Percentiles rank a stretch among this genome's conserved stretches.
Evolutionary conservation across 2,329 filamentous ascomycete genomes (phyloP).

Genomic region (Aspergillus versicolor): DNA sequence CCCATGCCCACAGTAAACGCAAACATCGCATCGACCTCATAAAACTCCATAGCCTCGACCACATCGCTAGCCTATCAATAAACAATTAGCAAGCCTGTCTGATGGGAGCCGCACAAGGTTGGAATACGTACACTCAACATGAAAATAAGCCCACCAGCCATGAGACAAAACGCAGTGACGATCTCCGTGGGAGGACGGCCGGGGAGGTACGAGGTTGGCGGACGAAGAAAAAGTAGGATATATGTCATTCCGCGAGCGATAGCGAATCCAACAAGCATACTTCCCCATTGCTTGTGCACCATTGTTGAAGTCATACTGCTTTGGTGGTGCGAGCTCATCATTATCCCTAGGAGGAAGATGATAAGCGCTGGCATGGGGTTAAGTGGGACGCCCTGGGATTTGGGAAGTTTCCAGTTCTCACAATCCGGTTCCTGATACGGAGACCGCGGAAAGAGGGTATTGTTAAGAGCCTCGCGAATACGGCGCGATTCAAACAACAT

Average conservation of each 20-base stretch:
- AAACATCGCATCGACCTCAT: conserved; percentile 85
- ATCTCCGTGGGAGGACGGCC: conserved; percentile 87
- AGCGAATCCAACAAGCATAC: conserved; percentile 76
- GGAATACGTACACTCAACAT: conserved; percentile 73
- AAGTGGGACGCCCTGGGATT: conserved; percentile 70
- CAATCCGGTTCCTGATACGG: conserved; percentile 24
- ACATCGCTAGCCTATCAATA: conserved; percentile 66
- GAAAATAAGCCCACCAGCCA: conserved; percentile 84
- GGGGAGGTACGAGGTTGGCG: conserved; percentile 75
- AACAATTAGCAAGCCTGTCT: too few relatives aligned
- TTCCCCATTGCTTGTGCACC: conserved; percentile 93
- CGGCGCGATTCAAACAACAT: conserved; percentile 79
- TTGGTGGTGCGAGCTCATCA: conserved; percentile 95
- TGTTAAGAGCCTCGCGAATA: conserved; percentile 60
- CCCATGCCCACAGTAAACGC: conserved; percentile 87
- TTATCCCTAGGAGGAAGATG: conserved; percentile 81
- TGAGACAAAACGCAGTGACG: conserved; percentile 81
- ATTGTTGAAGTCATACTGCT: conserved; percentile 79
- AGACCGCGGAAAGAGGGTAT: conserved; percentile 40
- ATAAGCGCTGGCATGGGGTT: conserved; percentile 87
- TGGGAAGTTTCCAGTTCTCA: conserved; percentile 50
- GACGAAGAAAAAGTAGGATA: conserved; percentile 72
- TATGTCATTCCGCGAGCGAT: conserved; percentile 79
- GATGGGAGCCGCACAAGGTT: too few relatives aligned
- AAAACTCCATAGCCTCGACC: conserved; percentile 70